Evolutionary conservation across 331 rosid genomes (phyloP).

Genomic region (Malus hybrid): DNA sequence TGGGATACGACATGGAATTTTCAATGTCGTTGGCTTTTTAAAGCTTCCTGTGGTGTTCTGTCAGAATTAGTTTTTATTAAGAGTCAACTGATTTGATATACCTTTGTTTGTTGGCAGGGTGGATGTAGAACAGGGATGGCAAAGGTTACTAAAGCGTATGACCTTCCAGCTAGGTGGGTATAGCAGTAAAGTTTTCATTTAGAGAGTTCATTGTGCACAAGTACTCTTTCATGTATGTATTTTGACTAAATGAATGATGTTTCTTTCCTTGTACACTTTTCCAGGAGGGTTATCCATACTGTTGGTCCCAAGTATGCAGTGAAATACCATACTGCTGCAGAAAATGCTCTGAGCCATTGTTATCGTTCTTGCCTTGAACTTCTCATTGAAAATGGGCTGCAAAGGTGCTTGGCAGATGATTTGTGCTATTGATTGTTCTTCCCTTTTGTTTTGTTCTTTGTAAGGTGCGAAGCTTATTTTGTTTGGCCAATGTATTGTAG

Average conservation of each 20-base stretch:
- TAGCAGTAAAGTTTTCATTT: not conserved
- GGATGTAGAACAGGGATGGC: constrained; percentile 99
- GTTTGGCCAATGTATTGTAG: constrained; percentile 35
- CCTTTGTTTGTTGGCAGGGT: constrained; percentile 56
- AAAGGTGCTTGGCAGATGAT: constrained; percentile 45
- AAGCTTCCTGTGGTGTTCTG: not conserved
- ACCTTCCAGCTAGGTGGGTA: constrained; percentile 94
- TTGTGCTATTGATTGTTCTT: constrained; percentile 8
- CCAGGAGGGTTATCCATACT: constrained; percentile 88
- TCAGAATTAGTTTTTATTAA: not conserved
- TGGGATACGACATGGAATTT: not conserved
- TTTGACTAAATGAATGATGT: constrained; percentile 1
- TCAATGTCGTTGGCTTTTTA: not conserved
- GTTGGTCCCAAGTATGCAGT: constrained; percentile 97
- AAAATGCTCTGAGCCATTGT: constrained; percentile 95
- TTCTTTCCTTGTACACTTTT: constrained; percentile 12
- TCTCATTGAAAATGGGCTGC: constrained; percentile 73
- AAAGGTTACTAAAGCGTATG: constrained; percentile 77
- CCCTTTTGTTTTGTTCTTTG: not conserved
- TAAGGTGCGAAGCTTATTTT: constrained; percentile 18
- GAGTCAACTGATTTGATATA: constrained; percentile 15
- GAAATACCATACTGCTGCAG: constrained; percentile 96
- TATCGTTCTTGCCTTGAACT: constrained; percentile 96
- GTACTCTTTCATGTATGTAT: not conserved
- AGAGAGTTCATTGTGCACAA: not conserved